Evolutionary conservation across 2,329 filamentous ascomycete genomes (phyloP), one percentile per base, ranked within the genome.

Genomic region (Sclerotinia trifoliorum): DNA sequence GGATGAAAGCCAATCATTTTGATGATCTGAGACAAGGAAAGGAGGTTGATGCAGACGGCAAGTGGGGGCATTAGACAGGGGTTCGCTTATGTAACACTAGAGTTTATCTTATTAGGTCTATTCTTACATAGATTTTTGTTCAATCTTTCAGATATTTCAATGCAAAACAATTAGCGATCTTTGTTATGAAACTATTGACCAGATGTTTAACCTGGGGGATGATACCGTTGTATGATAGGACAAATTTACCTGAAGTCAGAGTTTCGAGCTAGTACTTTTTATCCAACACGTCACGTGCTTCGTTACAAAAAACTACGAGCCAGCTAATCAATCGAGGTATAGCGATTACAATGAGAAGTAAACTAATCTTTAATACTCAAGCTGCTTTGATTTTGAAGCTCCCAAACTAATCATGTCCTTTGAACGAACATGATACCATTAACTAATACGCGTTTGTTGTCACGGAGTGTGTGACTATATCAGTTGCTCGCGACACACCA

Each of bases 21-120:
- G 46, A 63, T 52, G 60, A 63, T 51, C n/a, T 35, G 48, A 63
- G 32, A 51, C 32, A 63, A 21, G 58, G 35, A 32, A 29, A 29
- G 5, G 44, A 63, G 21, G 29, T 21, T 49, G 29, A 52, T 19
- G 46, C 49, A 46, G 46, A 32, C 29, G 60, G 46, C 3, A 24
- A 62, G 60, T 62, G 46, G 46, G 46, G 21, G 26, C 6, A 29
- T 13, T 13, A 3, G 10, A 35, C 60, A 21, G 7, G 32, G 26
- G 32, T 8, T 62, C 29, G 46, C 46, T 51, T 26, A 39, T 35
- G 46, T 62, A 49, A 39, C 29, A 24, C 15, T 24, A 13, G 58
- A 49, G 5, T 24, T 35, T 24, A 42, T 7, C n/a, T 44, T 4
- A 29, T n/a, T 8, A 11, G 26, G 24, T 24, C 49, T 29, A 29